Percentiles rank a stretch among this genome's conserved stretches.
These are phyloP conservation scores for Nephromyces sp. DNA, from an alignment of 169 alveolate species.

Conservation along the genomic window DNA sequence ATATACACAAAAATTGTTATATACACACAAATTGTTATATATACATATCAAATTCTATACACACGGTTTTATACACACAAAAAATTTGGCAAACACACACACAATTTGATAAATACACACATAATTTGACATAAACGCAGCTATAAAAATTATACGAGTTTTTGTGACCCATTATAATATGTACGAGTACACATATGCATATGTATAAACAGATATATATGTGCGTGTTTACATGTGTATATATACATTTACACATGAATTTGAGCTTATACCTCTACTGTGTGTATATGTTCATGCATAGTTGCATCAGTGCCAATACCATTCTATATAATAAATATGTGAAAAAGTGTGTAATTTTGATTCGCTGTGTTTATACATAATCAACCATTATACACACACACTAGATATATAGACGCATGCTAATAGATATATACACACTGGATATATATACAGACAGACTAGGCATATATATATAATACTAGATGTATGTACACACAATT, in stretches of 20 bases:
- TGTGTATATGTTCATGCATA: constrained; percentile 94
- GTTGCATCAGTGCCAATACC: constrained; percentile 99
- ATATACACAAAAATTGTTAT: not conserved
- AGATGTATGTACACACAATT: too few species aligned
- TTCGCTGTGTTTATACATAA: too few species aligned
- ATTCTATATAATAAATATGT: constrained; percentile 46
- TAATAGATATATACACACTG: too few species aligned
- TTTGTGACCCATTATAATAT: too few species aligned
- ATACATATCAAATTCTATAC: not conserved
- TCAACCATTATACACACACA: too few species aligned
- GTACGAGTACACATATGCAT: not conserved
- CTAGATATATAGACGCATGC: too few species aligned
- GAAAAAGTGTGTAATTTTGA: too few species aligned
- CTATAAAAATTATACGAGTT: not conserved
- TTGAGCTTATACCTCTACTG: constrained; percentile 71
- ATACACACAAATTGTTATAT: not conserved
- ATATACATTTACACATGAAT: not conserved
- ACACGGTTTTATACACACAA: not conserved
- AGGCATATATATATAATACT: too few species aligned
- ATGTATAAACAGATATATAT: not conserved
- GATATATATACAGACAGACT: too few species aligned
- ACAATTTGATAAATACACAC: not conserved
- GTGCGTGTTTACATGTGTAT: not conserved
- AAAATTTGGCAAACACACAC: not conserved
- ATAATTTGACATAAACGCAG: not conserved